Evolutionary conservation across 2,329 filamentous ascomycete species (phyloP), one percentile per base, ranked within the genome.

Genomic region (Ophiostoma sp.): DNA sequence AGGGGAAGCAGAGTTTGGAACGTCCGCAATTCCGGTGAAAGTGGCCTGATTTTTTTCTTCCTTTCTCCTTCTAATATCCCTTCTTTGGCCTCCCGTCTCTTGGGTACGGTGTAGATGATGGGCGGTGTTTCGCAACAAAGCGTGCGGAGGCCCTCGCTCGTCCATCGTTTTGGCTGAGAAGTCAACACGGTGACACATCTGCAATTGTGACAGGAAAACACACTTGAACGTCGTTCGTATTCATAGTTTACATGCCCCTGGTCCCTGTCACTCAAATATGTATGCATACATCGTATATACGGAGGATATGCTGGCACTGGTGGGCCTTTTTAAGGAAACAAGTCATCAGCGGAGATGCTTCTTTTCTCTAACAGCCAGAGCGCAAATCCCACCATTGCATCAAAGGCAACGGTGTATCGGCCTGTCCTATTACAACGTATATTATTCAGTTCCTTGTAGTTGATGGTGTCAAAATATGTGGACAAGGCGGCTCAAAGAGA

Each of bases 41-140:
- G 52, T 73, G 71, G 71, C 42, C 72, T 73, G 72, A 70, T 31
- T 69, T 36, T 45, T 69, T 31, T 50, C 55, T 3, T 33, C 55
- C 5, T 28, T n/a, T 48, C 8, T n/a, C 39, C n/a, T 70, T 70
- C n/a, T n/a, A n/a, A 17, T 0, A 22, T 70, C 36, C 28, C 22
- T 22, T 36, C 19, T 19, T 36, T 31, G 15, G 42, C 28, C 17
- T 15, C n/a, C 25, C 25, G 22, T 12, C 45, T 1, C 11, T 39
- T 48, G 22, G 8, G 22, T 28, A 61, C 19, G 31, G 33, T 63
- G 3, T 33, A 36, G 2, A 31, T 12, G 1, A 52, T 69, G 42
- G 7, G 36, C 22, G 7, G 64, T 45, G 45, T 50, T 69, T 48
- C 64, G 28, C 50, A 31, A 50, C 2, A 6, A 6, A 11, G 39